These are phyloP conservation scores for Metarhizium album DNA, from an alignment of 2,329 filamentous ascomycete genomes.

Conservation along the genomic window DNA sequence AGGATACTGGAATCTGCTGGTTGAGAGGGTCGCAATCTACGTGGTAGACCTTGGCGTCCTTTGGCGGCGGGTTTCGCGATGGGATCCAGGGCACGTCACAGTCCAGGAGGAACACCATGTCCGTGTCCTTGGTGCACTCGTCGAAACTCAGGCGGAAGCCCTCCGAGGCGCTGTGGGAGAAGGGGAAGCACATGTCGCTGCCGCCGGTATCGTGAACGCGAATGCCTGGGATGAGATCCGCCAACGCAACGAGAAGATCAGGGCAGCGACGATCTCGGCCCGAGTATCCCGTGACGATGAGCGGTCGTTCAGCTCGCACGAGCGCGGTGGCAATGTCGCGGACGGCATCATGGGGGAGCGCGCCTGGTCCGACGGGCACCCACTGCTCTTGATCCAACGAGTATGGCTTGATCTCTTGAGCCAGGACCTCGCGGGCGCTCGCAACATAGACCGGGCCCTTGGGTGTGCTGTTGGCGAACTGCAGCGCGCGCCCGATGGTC, in stretches of 20 bases:
- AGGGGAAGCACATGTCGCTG: conserved; percentile 69
- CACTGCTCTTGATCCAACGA: conserved; percentile 57
- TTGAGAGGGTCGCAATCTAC: conserved; percentile 51
- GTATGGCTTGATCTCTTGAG: conserved; percentile 71
- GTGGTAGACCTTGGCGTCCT: conserved; percentile 41
- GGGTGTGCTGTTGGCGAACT: conserved; percentile 69
- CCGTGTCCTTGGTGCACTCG: conserved; percentile 58
- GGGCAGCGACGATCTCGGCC: conserved; percentile 58
- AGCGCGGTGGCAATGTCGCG: conserved; percentile 52
- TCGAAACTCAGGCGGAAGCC: conserved; percentile 62
- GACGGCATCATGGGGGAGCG: conserved; percentile 40
- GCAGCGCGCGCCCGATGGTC: conserved; percentile 74
- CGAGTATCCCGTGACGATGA: conserved; percentile 60
- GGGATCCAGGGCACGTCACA: conserved; percentile 85
- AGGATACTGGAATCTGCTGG: conserved; percentile 58
- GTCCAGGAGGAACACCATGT: conserved; percentile 71
- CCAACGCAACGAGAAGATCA: conserved; percentile 52
- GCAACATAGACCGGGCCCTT: conserved; percentile 71
- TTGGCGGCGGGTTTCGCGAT: conserved; percentile 46
- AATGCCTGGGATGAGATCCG: conserved; percentile 56
- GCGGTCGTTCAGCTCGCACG: conserved; percentile 50
- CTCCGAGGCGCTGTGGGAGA: conserved; percentile 49
- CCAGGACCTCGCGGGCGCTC: conserved; percentile 73
- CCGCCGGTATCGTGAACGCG: conserved; percentile 67
- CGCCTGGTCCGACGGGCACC: conserved; percentile 59